These are phyloP conservation scores for Xylaria sp. DNA, from an alignment of 2,329 filamentous ascomycete species.

Conservation along the genomic window DNA sequence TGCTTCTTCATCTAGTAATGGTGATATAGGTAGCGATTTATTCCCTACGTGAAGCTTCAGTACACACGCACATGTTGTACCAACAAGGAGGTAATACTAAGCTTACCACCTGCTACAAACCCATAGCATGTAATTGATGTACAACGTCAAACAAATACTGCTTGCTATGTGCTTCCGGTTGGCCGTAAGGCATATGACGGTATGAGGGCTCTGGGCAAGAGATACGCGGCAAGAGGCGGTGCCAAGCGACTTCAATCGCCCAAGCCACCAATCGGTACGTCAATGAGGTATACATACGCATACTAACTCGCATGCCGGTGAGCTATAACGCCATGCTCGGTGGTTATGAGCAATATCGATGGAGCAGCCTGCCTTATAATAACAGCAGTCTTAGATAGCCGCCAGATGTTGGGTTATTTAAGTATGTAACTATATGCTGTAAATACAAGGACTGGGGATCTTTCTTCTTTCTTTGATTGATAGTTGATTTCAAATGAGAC, in stretches of 20 bases:
- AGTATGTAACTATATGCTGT: too few species aligned
- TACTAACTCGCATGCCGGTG: background rate
- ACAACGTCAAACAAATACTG: background rate
- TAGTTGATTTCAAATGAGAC: background rate
- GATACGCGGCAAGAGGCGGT: background rate
- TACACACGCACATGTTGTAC: background rate
- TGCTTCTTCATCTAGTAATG: background rate
- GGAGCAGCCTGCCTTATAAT: background rate
- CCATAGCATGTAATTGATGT: background rate
- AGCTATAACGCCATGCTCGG: slow-evolving; percentile 1
- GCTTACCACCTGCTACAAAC: background rate
- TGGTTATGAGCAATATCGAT: background rate
- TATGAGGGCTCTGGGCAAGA: too few species aligned
- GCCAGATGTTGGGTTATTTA: too few species aligned
- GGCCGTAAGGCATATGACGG: background rate
- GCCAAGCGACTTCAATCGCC: slow-evolving; percentile 16
- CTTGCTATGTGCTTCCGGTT: background rate
- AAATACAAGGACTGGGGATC: too few species aligned
- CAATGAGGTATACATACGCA: background rate
- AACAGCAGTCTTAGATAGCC: background rate
- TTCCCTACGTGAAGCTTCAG: too few species aligned
- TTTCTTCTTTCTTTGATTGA: too few species aligned
- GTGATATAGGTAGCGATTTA: background rate
- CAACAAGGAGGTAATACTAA: background rate
- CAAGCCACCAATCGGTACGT: slow-evolving; percentile 1